These are phyloP conservation scores for Mycosarcoma mackinlayi DNA, from an alignment of 1,284 basidiomycete genomes.

Conservation along the genomic window DNA sequence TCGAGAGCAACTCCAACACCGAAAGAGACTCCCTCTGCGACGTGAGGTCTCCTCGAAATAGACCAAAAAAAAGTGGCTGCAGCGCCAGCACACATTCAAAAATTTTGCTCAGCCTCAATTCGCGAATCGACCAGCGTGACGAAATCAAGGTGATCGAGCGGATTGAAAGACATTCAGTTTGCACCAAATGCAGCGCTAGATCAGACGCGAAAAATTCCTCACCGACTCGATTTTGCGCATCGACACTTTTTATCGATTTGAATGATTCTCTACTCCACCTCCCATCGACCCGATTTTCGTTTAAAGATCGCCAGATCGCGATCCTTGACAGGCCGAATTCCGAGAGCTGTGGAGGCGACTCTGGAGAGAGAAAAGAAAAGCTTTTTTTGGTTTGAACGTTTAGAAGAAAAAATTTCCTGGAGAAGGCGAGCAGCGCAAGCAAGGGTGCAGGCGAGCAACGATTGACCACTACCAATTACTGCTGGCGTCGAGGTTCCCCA, in stretches of 20 bases:
- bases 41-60: too few species aligned
- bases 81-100: constrained; percentile 28
- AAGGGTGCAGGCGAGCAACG: constrained; percentile 31
- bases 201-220: constrained; percentile 34
- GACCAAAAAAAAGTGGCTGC: too few species aligned
- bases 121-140: constrained; percentile 8
- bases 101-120: constrained; percentile 23
- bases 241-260: constrained; percentile 12
- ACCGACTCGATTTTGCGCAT: constrained; percentile 4
- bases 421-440: constrained; percentile 14
- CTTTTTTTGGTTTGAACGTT: not conserved
- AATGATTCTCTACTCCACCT: constrained; percentile 11
- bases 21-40: too few species aligned
- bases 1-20: constrained; percentile 12
- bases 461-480: not conserved
- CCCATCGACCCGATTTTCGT: constrained; percentile 6
- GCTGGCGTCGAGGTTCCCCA: too few species aligned
- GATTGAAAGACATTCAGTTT: constrained; percentile 40
- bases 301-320: not conserved
- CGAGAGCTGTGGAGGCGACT: constrained; percentile 27
- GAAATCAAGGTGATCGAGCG: constrained; percentile 37
- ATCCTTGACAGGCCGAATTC: constrained; percentile 10
- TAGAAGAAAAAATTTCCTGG: constrained; percentile 28
- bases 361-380: not conserved
- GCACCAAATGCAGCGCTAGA: constrained; percentile 19